Conservation (phyloP, 192 early-diverging fungal species). For the Mortierella alpina region DNA sequence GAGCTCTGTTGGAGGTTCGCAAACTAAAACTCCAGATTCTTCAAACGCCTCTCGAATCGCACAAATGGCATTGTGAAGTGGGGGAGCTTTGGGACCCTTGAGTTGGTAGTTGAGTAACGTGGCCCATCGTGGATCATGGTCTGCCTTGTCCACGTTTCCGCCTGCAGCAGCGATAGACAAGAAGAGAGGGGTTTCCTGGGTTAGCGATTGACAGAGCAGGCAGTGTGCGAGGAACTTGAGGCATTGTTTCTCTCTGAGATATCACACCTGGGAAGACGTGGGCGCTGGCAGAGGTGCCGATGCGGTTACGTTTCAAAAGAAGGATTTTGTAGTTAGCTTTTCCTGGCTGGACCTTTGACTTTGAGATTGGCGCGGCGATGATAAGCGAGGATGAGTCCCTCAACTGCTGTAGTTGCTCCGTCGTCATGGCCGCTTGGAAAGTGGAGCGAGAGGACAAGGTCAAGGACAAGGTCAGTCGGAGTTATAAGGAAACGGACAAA, state of each 20-base stretch:
- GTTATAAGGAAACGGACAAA: neutral
- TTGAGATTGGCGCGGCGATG: slow-evolving; percentile 43
- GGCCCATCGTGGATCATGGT: slow-evolving; percentile 46
- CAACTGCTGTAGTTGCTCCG: slow-evolving; percentile 19
- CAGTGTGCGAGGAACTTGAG: neutral
- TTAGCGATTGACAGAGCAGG: neutral
- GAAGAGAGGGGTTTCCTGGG: neutral
- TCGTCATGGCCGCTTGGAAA: slow-evolving; percentile 13
- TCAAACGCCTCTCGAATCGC: slow-evolving; percentile 87
- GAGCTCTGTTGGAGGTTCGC: slow-evolving; percentile 43
- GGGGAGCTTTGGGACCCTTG: slow-evolving; percentile 15
- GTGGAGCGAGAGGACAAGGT: neutral
- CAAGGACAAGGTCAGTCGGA: neutral
- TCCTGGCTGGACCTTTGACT: slow-evolving; percentile 37
- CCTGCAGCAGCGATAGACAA: slow-evolving; percentile 17
- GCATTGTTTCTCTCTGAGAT: neutral
- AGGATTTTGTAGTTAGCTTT: slow-evolving; percentile 48
- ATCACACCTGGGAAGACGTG: slow-evolving; percentile 64
- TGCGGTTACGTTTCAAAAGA: slow-evolving; percentile 50
- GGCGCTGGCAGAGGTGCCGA: slow-evolving; percentile 58
- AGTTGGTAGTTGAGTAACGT: slow-evolving; percentile 27
- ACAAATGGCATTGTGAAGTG: slow-evolving; percentile 63
- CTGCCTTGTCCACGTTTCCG: slow-evolving; percentile 43
- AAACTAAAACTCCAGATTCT: slow-evolving; percentile 78
- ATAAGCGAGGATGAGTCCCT: slow-evolving; percentile 42